Evolutionary conservation across 176 grass and related monocot species (phyloP).

Genomic region (Sorghum bicolor): Sorghum_bicolor_NCBIv3 NC_012873.2:7909501-7910000

Average conservation of each 20-base stretch:
- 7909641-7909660: neutral
- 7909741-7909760: neutral
- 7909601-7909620: neutral
- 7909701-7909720: neutral
- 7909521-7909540: slow-evolving; percentile 98
- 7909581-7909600: neutral
- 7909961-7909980: neutral
- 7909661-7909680: neutral
- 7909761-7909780: neutral
- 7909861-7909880: neutral
- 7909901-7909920: neutral
- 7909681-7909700: neutral
- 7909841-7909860: neutral
- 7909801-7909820: neutral
- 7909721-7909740: neutral
- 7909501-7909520: slow-evolving; percentile 82
- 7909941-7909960: neutral
- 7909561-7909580: neutral
- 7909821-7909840: no score
- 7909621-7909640: neutral
- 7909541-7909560: slow-evolving; percentile 1
- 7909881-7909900: neutral
- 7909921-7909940: slow-evolving; percentile 2
- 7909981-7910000: neutral
- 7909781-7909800: neutral